Conservation (phyloP, 257 asterid genomes). For the Voacanga thouarsii region DNA sequence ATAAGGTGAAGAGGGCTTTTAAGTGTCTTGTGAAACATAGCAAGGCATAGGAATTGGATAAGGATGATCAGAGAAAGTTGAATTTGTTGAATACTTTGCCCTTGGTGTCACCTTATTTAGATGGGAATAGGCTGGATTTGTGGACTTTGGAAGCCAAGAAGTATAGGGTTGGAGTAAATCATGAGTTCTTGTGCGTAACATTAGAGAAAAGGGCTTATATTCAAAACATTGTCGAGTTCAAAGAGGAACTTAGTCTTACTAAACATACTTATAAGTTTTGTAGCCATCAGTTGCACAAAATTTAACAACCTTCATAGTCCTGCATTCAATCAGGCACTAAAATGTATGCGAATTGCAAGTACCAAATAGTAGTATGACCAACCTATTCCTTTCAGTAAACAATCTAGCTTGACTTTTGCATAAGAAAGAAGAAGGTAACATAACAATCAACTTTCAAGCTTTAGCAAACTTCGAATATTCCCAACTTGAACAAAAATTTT, state of each 20-base stretch:
- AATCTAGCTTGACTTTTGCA: too few relatives aligned
- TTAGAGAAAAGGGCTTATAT: constrained; percentile 93
- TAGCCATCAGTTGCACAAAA: too few relatives aligned
- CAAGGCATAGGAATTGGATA: constrained; percentile 61
- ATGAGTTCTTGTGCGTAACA: constrained; percentile 89
- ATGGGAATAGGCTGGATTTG: constrained; percentile 67
- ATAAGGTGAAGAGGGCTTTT: constrained; percentile 70
- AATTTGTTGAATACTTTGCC: constrained; percentile 83
- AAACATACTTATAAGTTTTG: constrained; percentile 71
- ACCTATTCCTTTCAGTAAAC: too few relatives aligned
- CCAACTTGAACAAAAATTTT: too few relatives aligned
- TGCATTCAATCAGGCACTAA: too few relatives aligned
- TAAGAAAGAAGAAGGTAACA: too few relatives aligned
- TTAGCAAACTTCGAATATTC: too few relatives aligned
- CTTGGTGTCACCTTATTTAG: constrained; percentile 86
- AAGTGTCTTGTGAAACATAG: constrained; percentile 72
- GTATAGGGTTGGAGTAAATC: constrained; percentile 79
- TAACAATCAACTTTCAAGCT: too few relatives aligned
- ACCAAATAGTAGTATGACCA: too few relatives aligned
- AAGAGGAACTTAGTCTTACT: constrained; percentile 83
- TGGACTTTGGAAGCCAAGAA: constrained; percentile 96
- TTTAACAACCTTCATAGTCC: too few relatives aligned
- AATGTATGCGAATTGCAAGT: too few relatives aligned
- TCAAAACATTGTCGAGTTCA: constrained; percentile 92
- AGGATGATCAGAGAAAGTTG: constrained; percentile 68